Conservation (phyloP, 352 stramenopile genomes). For the Thraustochytrium striatum region DNA sequence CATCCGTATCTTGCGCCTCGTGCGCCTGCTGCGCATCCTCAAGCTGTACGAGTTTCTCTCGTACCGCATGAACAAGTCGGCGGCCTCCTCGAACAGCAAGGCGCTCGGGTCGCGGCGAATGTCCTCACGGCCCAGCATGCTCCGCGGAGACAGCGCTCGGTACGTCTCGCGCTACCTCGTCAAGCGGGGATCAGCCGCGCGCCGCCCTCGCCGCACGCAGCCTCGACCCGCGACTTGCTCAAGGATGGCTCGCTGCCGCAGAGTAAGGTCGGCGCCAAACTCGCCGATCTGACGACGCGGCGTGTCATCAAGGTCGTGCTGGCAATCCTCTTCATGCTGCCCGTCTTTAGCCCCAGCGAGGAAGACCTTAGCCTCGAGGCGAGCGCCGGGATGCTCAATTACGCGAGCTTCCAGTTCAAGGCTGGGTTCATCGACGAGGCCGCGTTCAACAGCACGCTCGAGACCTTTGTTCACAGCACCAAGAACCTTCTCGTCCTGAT, state of each 20-base stretch:
- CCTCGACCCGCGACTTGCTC: neutral
- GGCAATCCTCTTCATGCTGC: slow-evolving; percentile 73
- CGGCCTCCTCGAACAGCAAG: neutral
- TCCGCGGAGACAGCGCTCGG: neutral
- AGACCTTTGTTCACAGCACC: neutral
- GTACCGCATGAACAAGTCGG: neutral
- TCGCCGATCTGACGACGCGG: slow-evolving; percentile 63
- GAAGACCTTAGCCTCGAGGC: slow-evolving; percentile 61
- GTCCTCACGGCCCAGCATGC: neutral
- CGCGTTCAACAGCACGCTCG: neutral
- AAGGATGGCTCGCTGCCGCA: neutral
- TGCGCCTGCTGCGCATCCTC: slow-evolving; percentile 66
- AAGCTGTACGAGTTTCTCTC: slow-evolving; percentile 28
- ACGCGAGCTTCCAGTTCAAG: neutral
- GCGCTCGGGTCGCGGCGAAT: neutral
- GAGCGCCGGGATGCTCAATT: neutral
- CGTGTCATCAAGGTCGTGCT: slow-evolving; percentile 73
- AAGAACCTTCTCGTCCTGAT: neutral
- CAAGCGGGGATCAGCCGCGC: neutral
- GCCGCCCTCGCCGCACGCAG: too few species aligned
- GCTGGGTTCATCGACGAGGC: neutral
- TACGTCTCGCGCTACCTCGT: slow-evolving; percentile 31
- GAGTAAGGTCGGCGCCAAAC: slow-evolving; percentile 65
- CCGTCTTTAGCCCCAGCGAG: slow-evolving; percentile 71
- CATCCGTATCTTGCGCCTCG: slow-evolving; percentile 71